Evolutionary conservation across 305 asterid species (phyloP).

Genomic region (Solanum chacoense): DNA sequence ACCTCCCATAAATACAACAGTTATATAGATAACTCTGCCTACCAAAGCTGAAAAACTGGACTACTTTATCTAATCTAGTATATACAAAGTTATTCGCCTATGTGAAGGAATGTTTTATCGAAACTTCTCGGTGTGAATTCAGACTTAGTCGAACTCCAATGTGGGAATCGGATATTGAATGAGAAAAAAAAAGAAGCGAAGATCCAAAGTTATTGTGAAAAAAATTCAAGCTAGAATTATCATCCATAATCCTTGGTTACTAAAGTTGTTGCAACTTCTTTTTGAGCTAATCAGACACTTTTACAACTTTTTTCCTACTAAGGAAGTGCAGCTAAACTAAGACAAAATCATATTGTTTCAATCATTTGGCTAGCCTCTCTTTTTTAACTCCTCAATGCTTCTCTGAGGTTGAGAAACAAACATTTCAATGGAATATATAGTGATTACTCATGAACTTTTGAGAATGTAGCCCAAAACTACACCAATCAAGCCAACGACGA

Average conservation of each 20-base stretch:
- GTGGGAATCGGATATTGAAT: neutral
- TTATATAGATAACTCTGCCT: neutral
- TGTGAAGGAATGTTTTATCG: neutral
- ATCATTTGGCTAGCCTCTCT: neutral
- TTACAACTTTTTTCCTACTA: neutral
- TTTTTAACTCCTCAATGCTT: neutral
- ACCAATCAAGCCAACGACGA: constrained; percentile 53
- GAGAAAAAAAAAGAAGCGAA: neutral
- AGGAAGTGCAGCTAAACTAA: neutral
- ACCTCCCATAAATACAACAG: neutral
- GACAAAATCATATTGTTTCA: neutral
- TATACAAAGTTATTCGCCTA: neutral
- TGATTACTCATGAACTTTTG: constrained; percentile 28
- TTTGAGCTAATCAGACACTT: neutral
- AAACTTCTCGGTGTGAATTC: too few species aligned
- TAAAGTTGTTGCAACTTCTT: neutral
- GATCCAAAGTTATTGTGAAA: neutral
- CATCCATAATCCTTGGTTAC: neutral
- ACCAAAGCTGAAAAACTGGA: neutral
- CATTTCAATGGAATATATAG: neutral
- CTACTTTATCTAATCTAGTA: neutral
- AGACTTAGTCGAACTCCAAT: too few species aligned
- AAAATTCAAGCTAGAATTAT: neutral
- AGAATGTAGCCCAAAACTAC: constrained; percentile 45
- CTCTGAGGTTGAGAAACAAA: neutral